These are phyloP conservation scores for Artemisia annua DNA, from an alignment of 129 eudicot genomes.

Conservation along the genomic window DNA sequence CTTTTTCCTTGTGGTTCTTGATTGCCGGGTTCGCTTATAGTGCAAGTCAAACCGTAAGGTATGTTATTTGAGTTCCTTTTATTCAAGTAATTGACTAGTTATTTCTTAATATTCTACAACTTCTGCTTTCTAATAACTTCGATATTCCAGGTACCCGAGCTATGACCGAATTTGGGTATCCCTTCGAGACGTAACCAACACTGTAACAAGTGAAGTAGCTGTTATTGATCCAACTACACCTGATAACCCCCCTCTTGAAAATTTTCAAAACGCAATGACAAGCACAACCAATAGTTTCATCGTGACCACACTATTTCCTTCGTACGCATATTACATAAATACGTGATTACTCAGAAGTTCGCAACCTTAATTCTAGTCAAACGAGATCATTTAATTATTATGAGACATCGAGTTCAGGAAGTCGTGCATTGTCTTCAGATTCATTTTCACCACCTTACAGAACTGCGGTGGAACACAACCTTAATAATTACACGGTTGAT, in stretches of 20 bases:
- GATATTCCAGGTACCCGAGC: conserved; percentile 19
- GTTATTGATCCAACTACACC: background rate
- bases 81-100: background rate
- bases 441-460: conserved; percentile 29
- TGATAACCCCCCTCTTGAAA: conserved; percentile 26
- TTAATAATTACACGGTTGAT: background rate
- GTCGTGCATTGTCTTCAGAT: background rate
- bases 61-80: background rate
- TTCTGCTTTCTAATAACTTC: background rate
- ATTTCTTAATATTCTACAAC: background rate
- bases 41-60: conserved; percentile 31
- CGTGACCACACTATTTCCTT: conserved; percentile 7
- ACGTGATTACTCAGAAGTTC: conserved; percentile 41
- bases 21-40: conserved; percentile 27
- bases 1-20: no score
- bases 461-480: background rate
- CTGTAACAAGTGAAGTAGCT: conserved; percentile 15
- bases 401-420: background rate
- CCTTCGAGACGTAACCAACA: background rate
- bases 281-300: conserved; percentile 17
- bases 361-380: conserved; percentile 20
- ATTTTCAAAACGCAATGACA: conserved; percentile 27
- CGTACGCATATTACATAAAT: conserved; percentile 2
- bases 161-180: conserved; percentile 43
- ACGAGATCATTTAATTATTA: conserved; percentile 33